Percentiles rank a stretch among this genome's conserved stretches.
Conservation (phyloP, 2,329 filamentous ascomycete genomes). For the Allantophomopsis cytisporea region DNA sequence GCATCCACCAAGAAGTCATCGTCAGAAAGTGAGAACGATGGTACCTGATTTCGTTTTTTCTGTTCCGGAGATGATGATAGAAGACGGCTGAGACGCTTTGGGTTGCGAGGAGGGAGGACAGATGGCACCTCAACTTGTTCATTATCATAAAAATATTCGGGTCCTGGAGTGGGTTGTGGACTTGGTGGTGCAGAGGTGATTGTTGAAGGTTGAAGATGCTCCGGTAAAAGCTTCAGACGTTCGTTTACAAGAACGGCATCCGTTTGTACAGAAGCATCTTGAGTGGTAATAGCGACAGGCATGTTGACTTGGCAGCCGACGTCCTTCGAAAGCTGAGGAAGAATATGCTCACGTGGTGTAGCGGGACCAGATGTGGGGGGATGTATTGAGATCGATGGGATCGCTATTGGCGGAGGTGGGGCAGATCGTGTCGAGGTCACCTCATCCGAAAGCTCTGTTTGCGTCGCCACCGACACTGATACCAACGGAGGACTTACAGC, state of each 20-base stretch:
- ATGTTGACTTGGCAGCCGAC: slow-evolving; percentile 67
- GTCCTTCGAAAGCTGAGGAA: slow-evolving; percentile 75
- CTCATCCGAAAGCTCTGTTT: slow-evolving; percentile 32
- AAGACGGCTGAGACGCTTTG: slow-evolving; percentile 29
- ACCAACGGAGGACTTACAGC: slow-evolving; percentile 29
- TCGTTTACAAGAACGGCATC: slow-evolving; percentile 80
- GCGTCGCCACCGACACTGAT: slow-evolving; percentile 25
- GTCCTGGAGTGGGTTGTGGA: slow-evolving; percentile 23
- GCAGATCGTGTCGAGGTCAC: slow-evolving; percentile 11
- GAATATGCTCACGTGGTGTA: slow-evolving; percentile 58
- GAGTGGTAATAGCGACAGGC: slow-evolving; percentile 22
- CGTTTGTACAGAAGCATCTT: slow-evolving; percentile 56
- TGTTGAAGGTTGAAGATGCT: slow-evolving; percentile 66
- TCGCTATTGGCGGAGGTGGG: slow-evolving; percentile 31
- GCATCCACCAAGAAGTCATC: too few species aligned
- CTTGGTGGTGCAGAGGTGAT: slow-evolving; percentile 50
- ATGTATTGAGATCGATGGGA: slow-evolving; percentile 84
- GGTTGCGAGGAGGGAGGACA: slow-evolving; percentile 44
- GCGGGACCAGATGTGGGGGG: slow-evolving; percentile 76
- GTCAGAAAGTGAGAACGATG: slow-evolving; percentile 30
- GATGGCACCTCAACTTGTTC: slow-evolving; percentile 37
- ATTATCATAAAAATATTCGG: slow-evolving; percentile 15
- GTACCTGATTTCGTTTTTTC: slow-evolving; percentile 29
- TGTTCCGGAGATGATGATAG: slow-evolving; percentile 14
- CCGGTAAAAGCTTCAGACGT: slow-evolving; percentile 59